These are phyloP conservation scores for Emmonsia crescens DNA, from an alignment of 2,329 filamentous ascomycete genomes.

Conservation along the genomic window DNA sequence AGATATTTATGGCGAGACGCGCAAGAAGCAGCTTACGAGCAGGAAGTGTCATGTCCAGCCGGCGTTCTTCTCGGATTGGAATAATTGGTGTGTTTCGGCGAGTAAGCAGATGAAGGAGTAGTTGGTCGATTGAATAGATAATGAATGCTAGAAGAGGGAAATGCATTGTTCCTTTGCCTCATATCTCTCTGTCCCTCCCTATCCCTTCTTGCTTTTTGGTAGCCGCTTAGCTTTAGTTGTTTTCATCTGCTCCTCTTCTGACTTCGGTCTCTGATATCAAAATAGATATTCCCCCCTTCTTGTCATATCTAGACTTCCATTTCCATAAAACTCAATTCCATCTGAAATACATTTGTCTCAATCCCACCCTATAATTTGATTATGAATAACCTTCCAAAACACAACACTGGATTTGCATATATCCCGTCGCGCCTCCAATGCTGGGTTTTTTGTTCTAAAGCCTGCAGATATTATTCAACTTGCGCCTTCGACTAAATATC, in stretches of 20 bases:
- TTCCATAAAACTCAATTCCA: background rate
- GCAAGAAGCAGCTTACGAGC: conserved; percentile 47
- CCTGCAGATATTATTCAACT: background rate
- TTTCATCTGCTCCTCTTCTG: background rate
- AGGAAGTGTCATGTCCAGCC: conserved; percentile 51
- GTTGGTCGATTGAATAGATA: background rate
- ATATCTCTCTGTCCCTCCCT: background rate
- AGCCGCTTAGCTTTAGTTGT: background rate
- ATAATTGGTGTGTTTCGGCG: conserved; percentile 55
- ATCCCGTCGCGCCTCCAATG: background rate
- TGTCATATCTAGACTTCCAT: background rate
- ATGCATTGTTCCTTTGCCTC: background rate
- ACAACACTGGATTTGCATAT: background rate
- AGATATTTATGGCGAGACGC: conserved; percentile 53
- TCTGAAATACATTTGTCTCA: background rate
- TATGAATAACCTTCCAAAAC: background rate
- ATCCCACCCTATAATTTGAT: background rate
- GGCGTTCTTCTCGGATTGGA: conserved; percentile 60
- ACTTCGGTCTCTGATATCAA: background rate
- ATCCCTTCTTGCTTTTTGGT: background rate
- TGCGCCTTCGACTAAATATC: background rate
- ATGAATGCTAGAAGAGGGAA: background rate
- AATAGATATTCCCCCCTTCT: background rate
- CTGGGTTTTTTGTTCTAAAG: background rate
- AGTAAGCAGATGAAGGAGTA: conserved; percentile 32